Conservation (phyloP, 2,329 filamentous ascomycete species). For the Trichoderma sp. region DNA sequence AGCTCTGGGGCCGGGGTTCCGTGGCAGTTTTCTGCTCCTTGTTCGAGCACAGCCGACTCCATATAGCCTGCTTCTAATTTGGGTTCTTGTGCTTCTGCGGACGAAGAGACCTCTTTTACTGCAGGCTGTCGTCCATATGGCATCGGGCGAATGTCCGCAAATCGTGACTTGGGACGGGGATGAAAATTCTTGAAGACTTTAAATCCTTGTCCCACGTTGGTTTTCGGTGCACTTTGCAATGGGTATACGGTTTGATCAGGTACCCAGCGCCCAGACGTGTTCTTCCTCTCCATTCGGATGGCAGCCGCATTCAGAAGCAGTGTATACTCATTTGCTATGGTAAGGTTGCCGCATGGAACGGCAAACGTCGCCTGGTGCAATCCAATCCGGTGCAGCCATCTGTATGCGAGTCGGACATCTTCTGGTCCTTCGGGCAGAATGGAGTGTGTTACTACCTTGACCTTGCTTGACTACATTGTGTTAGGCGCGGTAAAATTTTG, state of each 20-base stretch:
- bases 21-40: background rate
- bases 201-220: background rate
- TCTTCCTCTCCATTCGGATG: constrained; percentile 28
- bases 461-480: constrained; percentile 25
- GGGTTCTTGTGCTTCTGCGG: background rate
- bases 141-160: background rate
- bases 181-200: background rate
- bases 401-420: constrained; percentile 29
- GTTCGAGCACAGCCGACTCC: background rate
- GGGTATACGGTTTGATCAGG: constrained; percentile 26
- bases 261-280: constrained; percentile 17
- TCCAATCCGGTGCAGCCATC: constrained; percentile 34
- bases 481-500: background rate
- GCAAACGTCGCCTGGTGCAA: constrained; percentile 34
- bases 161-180: background rate
- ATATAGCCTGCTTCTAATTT: background rate
- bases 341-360: constrained; percentile 25
- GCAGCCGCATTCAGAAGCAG: constrained; percentile 29
- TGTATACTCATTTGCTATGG: constrained; percentile 26
- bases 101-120: background rate
- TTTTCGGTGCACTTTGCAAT: constrained; percentile 22
- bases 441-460: constrained; percentile 29
- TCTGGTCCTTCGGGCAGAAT: constrained; percentile 29
- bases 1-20: background rate
- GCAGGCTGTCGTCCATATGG: background rate